Base-by-base conservation (phyloP, 208 protist genomes). In the Leishmania aethiopica region DNA sequence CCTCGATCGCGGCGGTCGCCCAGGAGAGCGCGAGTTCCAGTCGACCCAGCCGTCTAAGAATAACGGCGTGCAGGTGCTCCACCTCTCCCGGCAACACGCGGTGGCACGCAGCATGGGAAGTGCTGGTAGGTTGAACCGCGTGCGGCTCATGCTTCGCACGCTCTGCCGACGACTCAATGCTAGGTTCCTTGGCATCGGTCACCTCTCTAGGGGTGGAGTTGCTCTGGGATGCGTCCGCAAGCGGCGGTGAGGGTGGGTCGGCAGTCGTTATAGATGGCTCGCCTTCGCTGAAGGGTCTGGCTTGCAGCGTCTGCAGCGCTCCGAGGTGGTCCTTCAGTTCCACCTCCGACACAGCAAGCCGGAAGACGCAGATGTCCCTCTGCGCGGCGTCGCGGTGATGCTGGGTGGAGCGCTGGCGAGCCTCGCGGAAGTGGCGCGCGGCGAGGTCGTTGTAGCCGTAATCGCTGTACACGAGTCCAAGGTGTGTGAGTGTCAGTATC, bases 361-460 rank as follows among this genome's bases (percentile, higher is more conserved):
- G 91, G 77, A 79, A 89, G 69, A 17, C 82, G 75, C 55, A 90
- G 78, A 59, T 73, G 60, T 78, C 85, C 84, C 32, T 78, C 80
- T 51, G 37, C 11, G 76, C 75, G 57, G 83, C 70, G 49, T 89
- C 73, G 40, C 40, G 57, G 51, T 53, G 89, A 81, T 82, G 77
- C 47, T 72, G 25, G 1, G 17, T 28, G 64, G 73, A 32, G 37
- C 77, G 73, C 35, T 55, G 73, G 40, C 74, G 51, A 2, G 77
- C 82, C 64, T 71, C 84, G 42, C 55, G 75, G 74, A 98, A 97
- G 69, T 90, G 92, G 55, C 91, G 87, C 22, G 91, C 84, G 19
- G 96, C 95, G 35, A 94, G 80, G 74, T 96, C 93, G 67, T 88
- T 86, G 82, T 96, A 97, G 22, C 92, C 83, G 22, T 96, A 76